A percentile compares a stretch with the other conserved stretches of the same genome.
phyloP scores from a whole-genome alignment of 345 rosid genomes.

The Fremontodendron californicum region DNA sequence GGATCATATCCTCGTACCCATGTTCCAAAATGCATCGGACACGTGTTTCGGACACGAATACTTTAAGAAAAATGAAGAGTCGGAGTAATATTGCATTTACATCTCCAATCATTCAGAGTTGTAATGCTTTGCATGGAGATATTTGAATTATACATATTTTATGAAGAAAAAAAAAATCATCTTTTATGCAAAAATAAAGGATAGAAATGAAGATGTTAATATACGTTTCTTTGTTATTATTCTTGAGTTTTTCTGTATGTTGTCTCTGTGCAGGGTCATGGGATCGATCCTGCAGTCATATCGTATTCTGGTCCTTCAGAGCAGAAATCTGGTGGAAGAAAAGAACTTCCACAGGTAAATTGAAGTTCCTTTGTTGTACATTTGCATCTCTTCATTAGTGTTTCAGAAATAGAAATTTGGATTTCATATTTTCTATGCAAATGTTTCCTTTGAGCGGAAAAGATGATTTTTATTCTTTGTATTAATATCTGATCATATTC shows the following conservation, averaged over 20 bases:
- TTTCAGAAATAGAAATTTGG: neutral
- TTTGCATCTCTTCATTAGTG: neutral
- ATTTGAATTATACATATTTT: neutral
- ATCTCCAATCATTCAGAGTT: too few relatives aligned
- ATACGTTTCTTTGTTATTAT: neutral
- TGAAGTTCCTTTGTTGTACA: neutral
- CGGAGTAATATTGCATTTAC: too few relatives aligned
- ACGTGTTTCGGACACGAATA: too few relatives aligned
- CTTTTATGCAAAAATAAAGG: neutral
- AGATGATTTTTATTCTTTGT: neutral
- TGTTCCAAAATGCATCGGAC: too few relatives aligned
- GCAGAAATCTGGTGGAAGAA: neutral
- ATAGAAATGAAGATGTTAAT: neutral
- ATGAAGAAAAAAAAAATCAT: neutral
- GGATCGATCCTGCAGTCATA: neutral
- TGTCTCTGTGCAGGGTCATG: neutral
- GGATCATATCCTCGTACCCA: too few relatives aligned
- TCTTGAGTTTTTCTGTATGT: neutral
- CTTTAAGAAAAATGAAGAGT: too few relatives aligned
- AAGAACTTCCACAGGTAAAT: neutral
- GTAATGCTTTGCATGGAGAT: neutral
- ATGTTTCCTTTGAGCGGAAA: neutral
- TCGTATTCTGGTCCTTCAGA: neutral
- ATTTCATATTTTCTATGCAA: neutral
- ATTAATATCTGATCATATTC: neutral